Evolutionary conservation across 345 rosid species (phyloP), one percentile per base, ranked within the genome.

Genomic region (Clausena lansium): DNA sequence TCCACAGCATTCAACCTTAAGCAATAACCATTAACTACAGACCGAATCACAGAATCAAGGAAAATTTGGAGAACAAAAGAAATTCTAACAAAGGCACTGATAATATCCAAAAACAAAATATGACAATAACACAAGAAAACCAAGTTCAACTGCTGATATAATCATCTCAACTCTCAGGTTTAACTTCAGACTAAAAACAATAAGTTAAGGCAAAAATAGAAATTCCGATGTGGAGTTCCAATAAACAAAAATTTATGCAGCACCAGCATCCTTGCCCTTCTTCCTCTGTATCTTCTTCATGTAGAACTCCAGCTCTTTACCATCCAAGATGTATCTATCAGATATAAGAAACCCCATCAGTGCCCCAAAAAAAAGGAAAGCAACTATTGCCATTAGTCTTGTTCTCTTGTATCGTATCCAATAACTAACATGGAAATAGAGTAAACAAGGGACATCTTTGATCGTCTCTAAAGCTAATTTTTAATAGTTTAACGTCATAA

Each of bases 221-320:
- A 70, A 9, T 30, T 28, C 25, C 14, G 19, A 54, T 19, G 6
- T 2, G 19, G 61, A 52, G 39, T 52, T 30, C 14, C 41, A 3
- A 13, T 32, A 50, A 47, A 28, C 17, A 50, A 70, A 70, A 70
- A 4, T 76, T 86, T 88, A 89, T 67, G 92, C 91, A 60, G 93
- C n/a, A n/a, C n/a, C n/a, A n/a, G n/a, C 88, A 72, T 88, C 89
- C 88, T 88, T 93, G 76, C 98, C 98, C 91, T 94, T 88, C 94
- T 92, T 92, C 89, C 83, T 92, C 84, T 91, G 97, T 25, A 92
- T 33, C 89, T 94, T 89, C 92, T 88, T 93, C 94, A 87, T 85
- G 87, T 89, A 91, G 70, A 92, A 92, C 38, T 91, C 98, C 36
- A 92, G 77, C 83, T 91, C 95, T 82, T 83, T 89, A 52, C 94